Evolutionary conservation across 2,329 filamentous ascomycete species (phyloP), one percentile per base, ranked within the genome.

Genomic region (Neofusicoccum sp.): DNA sequence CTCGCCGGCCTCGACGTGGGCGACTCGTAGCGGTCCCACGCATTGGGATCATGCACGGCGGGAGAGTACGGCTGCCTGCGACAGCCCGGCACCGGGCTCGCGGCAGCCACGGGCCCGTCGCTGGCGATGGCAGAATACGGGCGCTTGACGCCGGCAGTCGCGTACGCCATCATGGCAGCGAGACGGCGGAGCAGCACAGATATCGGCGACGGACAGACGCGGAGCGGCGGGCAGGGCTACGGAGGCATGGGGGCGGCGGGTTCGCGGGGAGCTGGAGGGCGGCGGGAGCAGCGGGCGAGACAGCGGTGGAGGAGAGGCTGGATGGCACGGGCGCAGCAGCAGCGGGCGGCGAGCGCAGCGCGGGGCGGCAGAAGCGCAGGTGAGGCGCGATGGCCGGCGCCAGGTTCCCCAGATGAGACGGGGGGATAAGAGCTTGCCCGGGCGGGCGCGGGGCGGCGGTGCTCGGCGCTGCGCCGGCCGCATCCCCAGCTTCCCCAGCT

Each of bases 111-210:
- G n/a, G 57, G 44, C 24, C 34, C 45, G 26, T 60, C 57, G 9
- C 31, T n/a, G 12, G 43, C 53, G 38, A 61, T 58, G 34, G 54
- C 16, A 11, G 60, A 58, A 20, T 47, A 58, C 16, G 51, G 30
- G 51, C 60, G 51, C 63, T 73, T 73, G 58, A 65, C 64, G 11
- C 69, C 70, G 8, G 69, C 65, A 31, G 64, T 64, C 44, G 64
- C 67, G 40, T 68, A 66, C n/a, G 68, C 68, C 70, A 73, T 73
- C 47, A 60, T 61, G 34, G 40, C 20, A 24, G 12, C 28, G 44
- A 20, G 1, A 6, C 16, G n/a, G 11, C 12, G 16, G 26, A 6
- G 26, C 16, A 31, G 44, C 44, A 30, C 26, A 30, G 26, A 3
- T 9, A 31, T 40, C 31, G 9, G 24, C 26, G 24, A 28, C 14